These are phyloP conservation scores for Marasmius oreades DNA, from an alignment of 1,284 basidiomycete genomes.

Conservation along the genomic window DNA sequence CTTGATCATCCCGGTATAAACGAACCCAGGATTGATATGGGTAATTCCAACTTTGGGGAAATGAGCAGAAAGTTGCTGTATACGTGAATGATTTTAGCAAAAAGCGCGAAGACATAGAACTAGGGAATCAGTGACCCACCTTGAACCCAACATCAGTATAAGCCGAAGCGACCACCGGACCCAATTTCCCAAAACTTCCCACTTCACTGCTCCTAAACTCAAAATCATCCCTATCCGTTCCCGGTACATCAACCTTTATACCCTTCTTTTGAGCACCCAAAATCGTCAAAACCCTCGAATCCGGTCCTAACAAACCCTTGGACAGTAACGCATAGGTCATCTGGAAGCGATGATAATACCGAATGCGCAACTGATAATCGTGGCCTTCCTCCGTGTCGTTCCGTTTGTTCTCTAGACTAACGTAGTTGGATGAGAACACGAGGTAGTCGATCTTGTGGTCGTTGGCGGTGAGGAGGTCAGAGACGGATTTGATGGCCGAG, in stretches of 20 bases:
- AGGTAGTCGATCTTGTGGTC: slow-evolving; percentile 6
- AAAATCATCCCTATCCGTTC: slow-evolving; percentile 5
- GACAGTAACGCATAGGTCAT: slow-evolving; percentile 8
- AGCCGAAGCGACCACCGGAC: slow-evolving; percentile 1
- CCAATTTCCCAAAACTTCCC: slow-evolving; percentile 1
- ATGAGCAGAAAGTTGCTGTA: slow-evolving; percentile 11
- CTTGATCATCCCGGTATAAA: slow-evolving; percentile 12
- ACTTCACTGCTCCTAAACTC: slow-evolving; percentile 7
- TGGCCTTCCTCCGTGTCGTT: slow-evolving; percentile 6
- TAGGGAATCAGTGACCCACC: neutral
- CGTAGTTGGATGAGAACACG: slow-evolving; percentile 5
- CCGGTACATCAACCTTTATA: neutral
- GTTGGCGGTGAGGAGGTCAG: neutral
- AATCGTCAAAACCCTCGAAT: slow-evolving; percentile 8
- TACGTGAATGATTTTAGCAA: too few relatives aligned
- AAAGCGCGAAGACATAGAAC: neutral
- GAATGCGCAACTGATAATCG: slow-evolving; percentile 5
- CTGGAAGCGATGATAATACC: slow-evolving; percentile 14
- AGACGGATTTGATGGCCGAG: neutral
- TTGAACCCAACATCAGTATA: slow-evolving; percentile 13
- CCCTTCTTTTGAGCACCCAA: slow-evolving; percentile 3
- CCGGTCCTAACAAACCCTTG: neutral
- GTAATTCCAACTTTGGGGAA: slow-evolving; percentile 12
- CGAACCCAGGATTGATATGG: slow-evolving; percentile 11
- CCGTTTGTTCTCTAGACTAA: neutral